Base-by-base conservation (phyloP, 1,139 yeast genomes). In the Tardiomyces depauwii region DNA sequence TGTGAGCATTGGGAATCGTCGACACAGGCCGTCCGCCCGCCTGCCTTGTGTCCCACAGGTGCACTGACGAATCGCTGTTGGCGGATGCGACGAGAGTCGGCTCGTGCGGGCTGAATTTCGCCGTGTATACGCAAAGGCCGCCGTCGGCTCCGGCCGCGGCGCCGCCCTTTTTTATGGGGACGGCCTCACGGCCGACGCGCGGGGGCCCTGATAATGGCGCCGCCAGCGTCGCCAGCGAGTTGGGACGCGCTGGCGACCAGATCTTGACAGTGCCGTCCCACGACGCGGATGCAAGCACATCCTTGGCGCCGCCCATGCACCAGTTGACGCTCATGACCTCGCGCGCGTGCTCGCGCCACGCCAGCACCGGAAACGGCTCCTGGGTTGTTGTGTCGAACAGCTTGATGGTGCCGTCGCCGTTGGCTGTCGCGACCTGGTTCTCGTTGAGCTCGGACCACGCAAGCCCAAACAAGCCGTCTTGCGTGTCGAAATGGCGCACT, bases 381-480 rank as follows among this genome's bases (percentile, higher is more conserved):
- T 82, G 75, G 1, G 79, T 55, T 23, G 56, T 75, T 40, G 75
- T 70, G 63, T 91, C 98, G 61, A 87, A 91, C 47, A 91, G 63
- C 55, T 88, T 82, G 41, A 91, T 67, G 0, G 87, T 72, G 0
- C 97, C 97, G 64, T 91, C 98, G 1, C 98, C 98, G 53, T 83
- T 80, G 18, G 95, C 93, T 0, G 77, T 79, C 2, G 78, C 75
- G 7, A 84, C 73, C 58, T 89, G 97, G 62, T 87, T 88, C 54
- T 87, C 96, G 61, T 91, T 91, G 13, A 73, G 51, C 62, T 91
- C 97, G 48, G 91, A 83, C 97, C 97, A 91, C 1, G 93, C 76
- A 3, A 85, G 67, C 57, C 86, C 95, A 59, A 86, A 88, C 19
- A 89, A 68, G 4, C 96, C 95, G 64, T 91, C 98, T 62, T 89